A percentile compares a stretch with the other conserved stretches of the same genome.
These are phyloP conservation scores for Furcasterigmium furcatum DNA, from an alignment of 2,329 filamentous ascomycete species.

Conservation along the genomic window DNA sequence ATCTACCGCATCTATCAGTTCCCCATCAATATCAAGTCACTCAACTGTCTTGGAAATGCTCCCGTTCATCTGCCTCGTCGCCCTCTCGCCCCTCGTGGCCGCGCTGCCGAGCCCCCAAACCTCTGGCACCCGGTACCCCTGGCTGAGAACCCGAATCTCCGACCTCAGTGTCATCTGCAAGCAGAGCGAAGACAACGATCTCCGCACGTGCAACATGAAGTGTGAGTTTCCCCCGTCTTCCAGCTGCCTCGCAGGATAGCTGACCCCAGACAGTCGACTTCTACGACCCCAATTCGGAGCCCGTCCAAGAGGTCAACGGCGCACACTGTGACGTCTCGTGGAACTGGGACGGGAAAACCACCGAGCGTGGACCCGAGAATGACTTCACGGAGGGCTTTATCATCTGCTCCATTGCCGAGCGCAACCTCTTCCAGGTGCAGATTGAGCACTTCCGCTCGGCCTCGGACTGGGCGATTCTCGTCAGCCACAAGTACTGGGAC, in stretches of 20 bases:
- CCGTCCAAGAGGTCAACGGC: constrained; percentile 10
- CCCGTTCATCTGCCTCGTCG: neutral
- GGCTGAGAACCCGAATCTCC: constrained; percentile 9
- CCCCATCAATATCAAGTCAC: no score
- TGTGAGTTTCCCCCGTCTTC: constrained; percentile 2
- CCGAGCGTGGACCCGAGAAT: constrained; percentile 20
- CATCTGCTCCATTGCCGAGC: constrained; percentile 8
- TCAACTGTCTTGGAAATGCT: constrained; percentile 2
- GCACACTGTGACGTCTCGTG: constrained; percentile 14
- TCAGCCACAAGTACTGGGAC: constrained; percentile 10
- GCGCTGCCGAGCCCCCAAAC: constrained; percentile 2
- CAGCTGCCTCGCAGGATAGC: neutral
- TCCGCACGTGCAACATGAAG: constrained; percentile 7
- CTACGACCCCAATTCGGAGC: constrained; percentile 13
- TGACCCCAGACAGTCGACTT: constrained; percentile 8
- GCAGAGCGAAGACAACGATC: neutral
- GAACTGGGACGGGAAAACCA: constrained; percentile 18
- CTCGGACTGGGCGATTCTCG: constrained; percentile 8
- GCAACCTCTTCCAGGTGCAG: constrained; percentile 10
- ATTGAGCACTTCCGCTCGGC: constrained; percentile 9
- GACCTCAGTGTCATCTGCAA: constrained; percentile 8
- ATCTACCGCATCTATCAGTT: no score
- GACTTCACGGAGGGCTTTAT: constrained; percentile 8
- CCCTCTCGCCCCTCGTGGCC: constrained; percentile 1
- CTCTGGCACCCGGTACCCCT: constrained; percentile 7